Evolutionary conservation across 768 basidiomycete genomes (phyloP), one percentile per base, ranked within the genome.

Genomic region (Boletellus emodensis): DNA sequence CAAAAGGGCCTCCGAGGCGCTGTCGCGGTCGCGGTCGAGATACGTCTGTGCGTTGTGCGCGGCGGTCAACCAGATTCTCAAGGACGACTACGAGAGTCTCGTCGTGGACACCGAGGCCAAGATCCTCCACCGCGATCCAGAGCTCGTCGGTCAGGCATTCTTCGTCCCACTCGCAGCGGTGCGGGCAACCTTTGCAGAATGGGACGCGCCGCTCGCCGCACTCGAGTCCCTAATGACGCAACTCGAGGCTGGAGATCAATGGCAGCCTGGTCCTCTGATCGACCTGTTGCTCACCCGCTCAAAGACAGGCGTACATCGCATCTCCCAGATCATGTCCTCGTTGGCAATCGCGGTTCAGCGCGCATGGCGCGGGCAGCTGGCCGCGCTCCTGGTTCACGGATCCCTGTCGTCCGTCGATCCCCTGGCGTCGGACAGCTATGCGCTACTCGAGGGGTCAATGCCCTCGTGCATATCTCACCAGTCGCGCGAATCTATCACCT

Each of bases 341-440:
- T 73, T 95, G n/a, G 84, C 84, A 3, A 69, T 76, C 35, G 81
- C 89, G 0, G 88, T 94, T 28, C 87, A 90, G 58, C 77, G 80
- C 44, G 84, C 91, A 20, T 95, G 91, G 89, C 76, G 86, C 44
- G 82, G 82, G 3, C 91, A 94, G 59, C 72, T 94, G n/a, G 81
- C 79, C 22, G 84, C 90, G 1, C 86, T 92, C 61, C 63, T 96
- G 39, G 75, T 94, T 5, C 90, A 92, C 45, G 91, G 93, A 4
- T 71, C 88, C 15, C 72, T 90, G 3, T 64, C 80, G 3, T 46
- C 69, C 1, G 60, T 74, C 4, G 86, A 94, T 57, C 84, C 91
- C 12, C 67, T 93, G 18, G 81, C 82, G 13, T 80, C 82, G 10
- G 76, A 81, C 42, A 69, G 73, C 34, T 85, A 84, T 57, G 56